These are phyloP conservation scores for Phalaenopsis equestris DNA, from an alignment of 106 monocot genomes.

Conservation along the genomic window DNA sequence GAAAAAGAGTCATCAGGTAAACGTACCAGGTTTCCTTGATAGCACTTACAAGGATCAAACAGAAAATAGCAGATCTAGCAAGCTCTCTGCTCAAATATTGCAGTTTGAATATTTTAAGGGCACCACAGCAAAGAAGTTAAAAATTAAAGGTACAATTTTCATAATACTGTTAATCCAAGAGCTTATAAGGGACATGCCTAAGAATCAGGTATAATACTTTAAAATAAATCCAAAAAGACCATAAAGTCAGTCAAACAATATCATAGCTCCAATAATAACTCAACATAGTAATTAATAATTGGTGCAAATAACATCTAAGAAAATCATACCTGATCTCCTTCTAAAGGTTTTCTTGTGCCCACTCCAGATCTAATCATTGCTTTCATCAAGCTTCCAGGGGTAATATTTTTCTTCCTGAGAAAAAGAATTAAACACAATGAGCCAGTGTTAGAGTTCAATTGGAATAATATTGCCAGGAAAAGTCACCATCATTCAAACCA, in stretches of 20 bases:
- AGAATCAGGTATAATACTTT: background rate
- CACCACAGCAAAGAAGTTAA: background rate
- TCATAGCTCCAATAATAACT: background rate
- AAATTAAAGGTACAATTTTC: background rate
- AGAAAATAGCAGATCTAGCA: background rate
- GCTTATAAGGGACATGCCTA: background rate
- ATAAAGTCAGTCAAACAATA: background rate
- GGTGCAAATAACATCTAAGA: background rate
- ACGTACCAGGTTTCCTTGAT: background rate
- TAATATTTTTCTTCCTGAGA: conserved; percentile 59
- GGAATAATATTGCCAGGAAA: background rate
- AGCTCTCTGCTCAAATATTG: background rate
- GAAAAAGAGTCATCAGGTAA: conserved; percentile 8
- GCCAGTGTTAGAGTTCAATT: background rate
- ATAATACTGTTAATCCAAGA: background rate
- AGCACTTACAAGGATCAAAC: background rate
- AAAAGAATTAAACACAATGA: conserved; percentile 2
- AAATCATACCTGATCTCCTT: conserved; percentile 67
- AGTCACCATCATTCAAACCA: background rate
- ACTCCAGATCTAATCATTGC: conserved; percentile 54
- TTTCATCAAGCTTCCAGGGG: conserved; percentile 85
- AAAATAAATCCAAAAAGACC: background rate
- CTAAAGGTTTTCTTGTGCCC: conserved; percentile 40
- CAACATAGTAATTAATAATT: background rate
- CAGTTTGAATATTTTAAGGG: background rate